A percentile compares a stretch with the other conserved stretches of the same genome.
Conservation (phyloP, 2,329 filamentous ascomycete genomes). For the Clonostachys byssicola region DNA sequence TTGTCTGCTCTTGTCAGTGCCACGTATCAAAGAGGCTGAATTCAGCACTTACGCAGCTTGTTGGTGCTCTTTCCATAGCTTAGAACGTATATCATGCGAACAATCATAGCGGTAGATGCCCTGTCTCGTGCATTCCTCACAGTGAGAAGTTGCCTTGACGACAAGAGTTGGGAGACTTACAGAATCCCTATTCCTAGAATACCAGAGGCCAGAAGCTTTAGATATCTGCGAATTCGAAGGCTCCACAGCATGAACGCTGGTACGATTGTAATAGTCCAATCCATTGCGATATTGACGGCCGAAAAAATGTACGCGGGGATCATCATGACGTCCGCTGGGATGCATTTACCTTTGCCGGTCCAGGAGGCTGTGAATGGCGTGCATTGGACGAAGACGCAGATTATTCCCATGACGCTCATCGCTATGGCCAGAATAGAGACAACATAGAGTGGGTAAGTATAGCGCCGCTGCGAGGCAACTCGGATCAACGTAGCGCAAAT, state of each 20-base stretch:
- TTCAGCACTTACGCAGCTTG: neutral
- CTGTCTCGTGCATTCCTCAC: neutral
- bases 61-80: conserved; percentile 3
- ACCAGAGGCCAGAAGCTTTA: conserved; percentile 1
- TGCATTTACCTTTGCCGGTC: conserved; percentile 10
- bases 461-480: conserved; percentile 3
- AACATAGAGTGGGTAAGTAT: neutral
- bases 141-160: neutral
- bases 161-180: neutral
- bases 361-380: conserved; percentile 8
- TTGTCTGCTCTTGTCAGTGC: conserved; percentile 3
- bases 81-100: conserved; percentile 9
- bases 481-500: conserved; percentile 9
- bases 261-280: conserved; percentile 13
- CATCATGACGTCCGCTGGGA: conserved; percentile 10
- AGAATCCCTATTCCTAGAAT: conserved; percentile 5
- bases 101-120: conserved; percentile 9
- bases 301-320: conserved; percentile 20
- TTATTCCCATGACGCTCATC: conserved; percentile 1
- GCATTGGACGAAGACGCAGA: conserved; percentile 6
- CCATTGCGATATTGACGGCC: conserved; percentile 18
- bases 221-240: conserved; percentile 6
- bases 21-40: neutral
- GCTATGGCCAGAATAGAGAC: neutral
- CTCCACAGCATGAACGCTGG: conserved; percentile 10